A percentile compares a stretch with the other conserved stretches of the same genome.
These are phyloP conservation scores for Carnegiea gigantea DNA, from an alignment of 179 eudicot species.

Conservation along the genomic window DNA sequence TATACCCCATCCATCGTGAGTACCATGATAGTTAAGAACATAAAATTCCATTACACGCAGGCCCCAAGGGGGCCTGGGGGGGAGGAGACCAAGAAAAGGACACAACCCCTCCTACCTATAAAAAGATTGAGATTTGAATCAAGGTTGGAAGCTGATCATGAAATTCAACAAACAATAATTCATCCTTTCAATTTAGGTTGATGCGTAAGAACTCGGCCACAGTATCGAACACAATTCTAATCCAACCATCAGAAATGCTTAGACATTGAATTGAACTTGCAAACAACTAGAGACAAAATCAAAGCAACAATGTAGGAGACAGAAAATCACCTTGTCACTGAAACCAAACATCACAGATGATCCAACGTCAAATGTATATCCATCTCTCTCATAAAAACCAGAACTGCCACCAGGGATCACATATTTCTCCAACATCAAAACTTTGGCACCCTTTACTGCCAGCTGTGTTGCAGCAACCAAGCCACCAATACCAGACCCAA, in stretches of 20 bases:
- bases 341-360: slow-evolving; percentile 99
- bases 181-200: neutral
- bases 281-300: neutral
- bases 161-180: neutral
- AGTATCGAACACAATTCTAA: neutral
- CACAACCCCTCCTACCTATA: neutral
- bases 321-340: slow-evolving; percentile 72
- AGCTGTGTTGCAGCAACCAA: slow-evolving; percentile 96
- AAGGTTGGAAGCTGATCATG: neutral
- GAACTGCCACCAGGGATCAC: slow-evolving; percentile 99
- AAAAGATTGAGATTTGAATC: neutral
- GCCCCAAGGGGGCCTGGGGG: neutral
- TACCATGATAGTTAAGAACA: neutral
- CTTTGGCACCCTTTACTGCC: slow-evolving; percentile 96
- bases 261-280: neutral
- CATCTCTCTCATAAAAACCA: slow-evolving; percentile 90
- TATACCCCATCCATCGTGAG: neutral
- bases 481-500: slow-evolving; percentile 98
- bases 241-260: neutral
- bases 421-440: slow-evolving; percentile 95
- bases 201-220: neutral
- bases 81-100: too few species aligned
- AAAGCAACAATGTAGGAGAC: neutral
- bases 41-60: neutral
- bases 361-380: slow-evolving; percentile 93